Evolutionary conservation across 441 rosid species (phyloP).

Genomic region (Erysimum cheiri): DNA sequence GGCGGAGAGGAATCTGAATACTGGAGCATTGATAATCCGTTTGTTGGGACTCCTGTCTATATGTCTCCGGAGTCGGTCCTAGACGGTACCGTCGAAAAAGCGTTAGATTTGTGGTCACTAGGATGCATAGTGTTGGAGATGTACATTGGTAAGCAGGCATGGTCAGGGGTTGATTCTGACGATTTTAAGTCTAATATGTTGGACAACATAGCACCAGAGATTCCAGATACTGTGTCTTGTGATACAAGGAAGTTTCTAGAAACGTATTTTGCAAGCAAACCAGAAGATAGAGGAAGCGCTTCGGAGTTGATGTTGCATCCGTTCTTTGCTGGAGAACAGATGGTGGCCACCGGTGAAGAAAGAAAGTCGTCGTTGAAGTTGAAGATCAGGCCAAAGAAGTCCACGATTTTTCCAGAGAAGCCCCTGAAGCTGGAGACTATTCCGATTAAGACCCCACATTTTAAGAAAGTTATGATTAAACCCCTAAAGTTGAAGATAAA

Average conservation of each 20-base stretch:
- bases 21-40: background rate
- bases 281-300: conserved; percentile 32
- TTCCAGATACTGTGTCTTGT: conserved; percentile 9
- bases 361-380: background rate
- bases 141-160: conserved; percentile 27
- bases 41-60: conserved; percentile 11
- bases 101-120: conserved; percentile 42
- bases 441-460: background rate
- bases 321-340: conserved; percentile 22
- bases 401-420: background rate
- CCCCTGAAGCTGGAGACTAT: background rate
- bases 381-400: conserved; percentile 9
- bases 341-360: conserved; percentile 41
- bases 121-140: conserved; percentile 38
- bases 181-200: background rate
- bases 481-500: conserved; percentile 15
- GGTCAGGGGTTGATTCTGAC: background rate
- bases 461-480: conserved; percentile 6
- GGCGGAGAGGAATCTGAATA: conserved; percentile 4
- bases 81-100: conserved; percentile 16
- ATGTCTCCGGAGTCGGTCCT: conserved; percentile 34
- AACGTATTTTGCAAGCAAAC: conserved; percentile 33
- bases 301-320: conserved; percentile 35
- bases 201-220: background rate
- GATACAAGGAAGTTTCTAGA: conserved; percentile 25